phyloP scores from a whole-genome alignment of 1,284 basidiomycete species.

The Anthracocystis walkeri region DNA sequence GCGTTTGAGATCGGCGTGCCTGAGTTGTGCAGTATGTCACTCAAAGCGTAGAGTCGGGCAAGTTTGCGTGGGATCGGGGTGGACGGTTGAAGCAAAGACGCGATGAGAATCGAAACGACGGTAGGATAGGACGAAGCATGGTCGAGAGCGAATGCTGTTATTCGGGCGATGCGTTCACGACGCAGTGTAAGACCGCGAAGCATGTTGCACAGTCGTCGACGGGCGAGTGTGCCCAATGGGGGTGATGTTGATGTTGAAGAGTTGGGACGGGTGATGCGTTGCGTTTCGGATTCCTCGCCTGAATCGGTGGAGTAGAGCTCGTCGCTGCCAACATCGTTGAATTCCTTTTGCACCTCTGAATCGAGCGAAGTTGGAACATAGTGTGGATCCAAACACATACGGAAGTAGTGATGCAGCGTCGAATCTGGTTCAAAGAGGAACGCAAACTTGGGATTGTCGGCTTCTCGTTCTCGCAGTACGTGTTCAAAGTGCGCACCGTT shows the following conservation, averaged over 20 bases:
- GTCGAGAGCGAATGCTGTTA: conserved; percentile 94
- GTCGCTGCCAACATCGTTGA: conserved; percentile 40
- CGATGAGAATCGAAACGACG: conserved; percentile 68
- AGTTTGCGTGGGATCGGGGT: conserved; percentile 96
- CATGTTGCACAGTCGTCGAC: conserved; percentile 87
- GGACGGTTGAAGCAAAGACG: conserved; percentile 74
- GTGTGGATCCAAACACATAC: conserved; percentile 78
- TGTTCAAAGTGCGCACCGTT: conserved; percentile 84
- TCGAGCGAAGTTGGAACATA: conserved; percentile 71
- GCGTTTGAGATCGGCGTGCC: conserved; percentile 84
- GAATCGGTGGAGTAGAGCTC: conserved; percentile 90
- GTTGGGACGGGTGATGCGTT: conserved; percentile 79
- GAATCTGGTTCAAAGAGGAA: conserved; percentile 75
- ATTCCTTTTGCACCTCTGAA: background rate
- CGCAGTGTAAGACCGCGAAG: conserved; percentile 85
- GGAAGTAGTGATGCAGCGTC: conserved; percentile 78
- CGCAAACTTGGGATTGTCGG: conserved; percentile 81
- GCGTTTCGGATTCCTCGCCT: conserved; percentile 87
- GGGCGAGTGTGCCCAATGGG: conserved; percentile 79
- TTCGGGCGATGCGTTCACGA: conserved; percentile 88
- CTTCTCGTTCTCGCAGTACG: conserved; percentile 80
- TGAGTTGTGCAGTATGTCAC: conserved; percentile 97
- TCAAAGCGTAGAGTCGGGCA: conserved; percentile 91
- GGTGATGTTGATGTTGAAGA: conserved; percentile 78
- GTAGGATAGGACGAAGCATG: conserved; percentile 80